Conservation (phyloP, 257 asterid species). For the Prunella vulgaris region DNA sequence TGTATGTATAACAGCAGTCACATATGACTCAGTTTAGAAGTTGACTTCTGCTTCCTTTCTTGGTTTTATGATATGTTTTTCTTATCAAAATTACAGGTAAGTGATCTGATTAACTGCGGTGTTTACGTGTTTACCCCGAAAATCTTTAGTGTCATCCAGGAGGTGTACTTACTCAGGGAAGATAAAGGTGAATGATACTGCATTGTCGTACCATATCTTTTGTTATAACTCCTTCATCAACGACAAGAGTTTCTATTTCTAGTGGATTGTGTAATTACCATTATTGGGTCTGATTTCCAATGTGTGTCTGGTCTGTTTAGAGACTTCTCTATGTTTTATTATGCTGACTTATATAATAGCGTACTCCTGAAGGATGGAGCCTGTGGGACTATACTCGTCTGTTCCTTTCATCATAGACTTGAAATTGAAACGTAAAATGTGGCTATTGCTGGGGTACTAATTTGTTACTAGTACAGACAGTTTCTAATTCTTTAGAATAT, state of each 20-base stretch:
- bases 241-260: slow-evolving; percentile 1
- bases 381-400: background rate
- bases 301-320: background rate
- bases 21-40: background rate
- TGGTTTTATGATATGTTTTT: slow-evolving; percentile 12
- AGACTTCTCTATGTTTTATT: background rate
- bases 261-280: slow-evolving; percentile 11
- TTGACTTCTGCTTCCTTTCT: slow-evolving; percentile 12
- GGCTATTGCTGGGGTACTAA: background rate
- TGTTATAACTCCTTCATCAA: slow-evolving; percentile 5
- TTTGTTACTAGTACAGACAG: background rate
- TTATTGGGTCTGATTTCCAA: background rate
- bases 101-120: slow-evolving; percentile 83
- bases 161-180: slow-evolving; percentile 43
- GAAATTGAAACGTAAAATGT: background rate
- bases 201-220: background rate
- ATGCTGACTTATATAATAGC: background rate
- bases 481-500: background rate
- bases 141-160: slow-evolving; percentile 55
- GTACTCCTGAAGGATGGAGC: background rate
- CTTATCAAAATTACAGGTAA: slow-evolving; percentile 48
- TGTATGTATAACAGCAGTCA: slow-evolving; percentile 39
- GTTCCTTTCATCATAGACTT: background rate
- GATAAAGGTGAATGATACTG: slow-evolving; percentile 46
- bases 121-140: slow-evolving; percentile 68